Percentiles rank a stretch among this genome's conserved stretches.
These are phyloP conservation scores for Ustilago bromivora DNA, from an alignment of 1,284 basidiomycete genomes.

Conservation along the genomic window DNA sequence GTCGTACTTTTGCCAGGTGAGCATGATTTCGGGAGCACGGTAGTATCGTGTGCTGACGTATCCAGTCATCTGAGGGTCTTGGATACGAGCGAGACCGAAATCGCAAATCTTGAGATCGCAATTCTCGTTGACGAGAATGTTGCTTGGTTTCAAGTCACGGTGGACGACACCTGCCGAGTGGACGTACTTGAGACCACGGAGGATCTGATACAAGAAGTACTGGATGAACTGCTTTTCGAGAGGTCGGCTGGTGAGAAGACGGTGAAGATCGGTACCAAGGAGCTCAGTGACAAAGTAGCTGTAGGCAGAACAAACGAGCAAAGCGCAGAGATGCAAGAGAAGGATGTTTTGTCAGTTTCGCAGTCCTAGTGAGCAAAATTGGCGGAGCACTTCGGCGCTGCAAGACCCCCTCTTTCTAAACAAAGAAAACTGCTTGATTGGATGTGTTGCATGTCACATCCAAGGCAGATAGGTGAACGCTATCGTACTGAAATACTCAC, in stretches of 20 bases:
- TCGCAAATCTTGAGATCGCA: constrained; percentile 99
- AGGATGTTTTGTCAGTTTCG: neutral
- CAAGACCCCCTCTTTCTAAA: too few species aligned
- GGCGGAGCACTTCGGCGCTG: too few species aligned
- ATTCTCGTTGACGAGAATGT: constrained; percentile 99
- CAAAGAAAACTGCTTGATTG: too few species aligned
- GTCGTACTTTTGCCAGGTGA: constrained; percentile 99
- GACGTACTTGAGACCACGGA: constrained; percentile 98
- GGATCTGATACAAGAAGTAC: constrained; percentile 98
- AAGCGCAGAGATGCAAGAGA: neutral
- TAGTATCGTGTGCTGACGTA: constrained; percentile 99
- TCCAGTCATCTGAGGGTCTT: constrained; percentile 99
- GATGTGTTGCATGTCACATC: neutral
- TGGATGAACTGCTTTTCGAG: constrained; percentile 99
- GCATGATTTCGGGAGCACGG: constrained; percentile 99
- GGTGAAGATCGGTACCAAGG: constrained; percentile 96
- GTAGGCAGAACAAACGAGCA: constrained; percentile 71
- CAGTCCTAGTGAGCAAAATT: neutral
- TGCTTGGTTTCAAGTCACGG: constrained; percentile 95
- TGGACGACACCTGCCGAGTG: constrained; percentile 99
- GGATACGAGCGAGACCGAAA: constrained; percentile 91
- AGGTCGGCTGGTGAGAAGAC: constrained; percentile 92
- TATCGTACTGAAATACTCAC: neutral
- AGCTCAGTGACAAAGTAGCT: constrained; percentile 98
- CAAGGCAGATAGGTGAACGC: neutral